Evolutionary conservation across 202 grass and related monocot genomes (phyloP), one percentile per base, ranked within the genome.

Genomic region (Schoenoplectus tabernaemontani): DNA sequence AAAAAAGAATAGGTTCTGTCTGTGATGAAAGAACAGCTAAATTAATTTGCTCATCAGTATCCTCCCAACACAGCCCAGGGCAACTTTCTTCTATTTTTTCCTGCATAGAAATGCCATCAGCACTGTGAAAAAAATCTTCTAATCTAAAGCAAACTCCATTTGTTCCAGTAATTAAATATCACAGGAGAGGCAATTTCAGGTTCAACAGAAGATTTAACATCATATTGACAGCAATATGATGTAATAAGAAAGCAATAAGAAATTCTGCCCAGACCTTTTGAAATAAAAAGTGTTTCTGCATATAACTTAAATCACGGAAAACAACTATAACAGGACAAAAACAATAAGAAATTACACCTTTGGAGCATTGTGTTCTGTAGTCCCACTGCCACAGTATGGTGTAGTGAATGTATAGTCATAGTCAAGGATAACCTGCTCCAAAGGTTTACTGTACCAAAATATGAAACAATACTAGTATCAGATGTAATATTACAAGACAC

Each of bases 371-470:
- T 44, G 58, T 84, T 83, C 86, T 71, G 46, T 61, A 75, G 42
- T 76, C 64, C 92, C 88, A 86, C 89, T 94, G 36, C 91, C 91
- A 79, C 81, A 79, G 79, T 94, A 94, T 57, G 91, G 95, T 69
- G 95, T 95, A 10, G 91, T 94, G 65, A 92, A 98, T 86, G 95
- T 92, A 72, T 94, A 98, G 65, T 98, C 95, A 83, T 98, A 98
- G 50, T 95, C 95, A 84, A 98, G 89, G 63, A 98, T 83, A 68
- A 98, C 89, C 84, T 98, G 89, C 44, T 95, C 88, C 39, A 81
- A 89, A 85, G 95, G 91, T 51, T 89, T 95, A 82, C 95, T 98
- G 70, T 75, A 88, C 81, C 83, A 89, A 59, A 78, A 79, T 84
- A 89, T 44, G 12, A 10, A 64, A 24, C n/a, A 1, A 83, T 7